These are phyloP conservation scores for Amauroascus niger DNA, from an alignment of 2,329 filamentous ascomycete species.

Conservation along the genomic window DNA sequence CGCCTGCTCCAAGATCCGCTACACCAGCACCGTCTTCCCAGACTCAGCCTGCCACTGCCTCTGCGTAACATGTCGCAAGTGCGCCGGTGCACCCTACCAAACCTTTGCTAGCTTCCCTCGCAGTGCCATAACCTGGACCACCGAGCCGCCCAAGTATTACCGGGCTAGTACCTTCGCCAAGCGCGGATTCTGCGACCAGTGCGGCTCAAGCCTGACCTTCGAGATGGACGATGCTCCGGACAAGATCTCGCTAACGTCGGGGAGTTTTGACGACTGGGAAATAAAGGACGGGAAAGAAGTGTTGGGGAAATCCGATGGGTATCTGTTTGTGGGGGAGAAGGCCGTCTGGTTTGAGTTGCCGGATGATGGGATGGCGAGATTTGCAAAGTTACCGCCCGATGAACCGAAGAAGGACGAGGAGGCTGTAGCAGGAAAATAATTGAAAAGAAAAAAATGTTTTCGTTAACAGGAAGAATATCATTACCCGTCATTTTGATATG, in stretches of 20 bases:
- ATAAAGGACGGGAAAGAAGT: slow-evolving; percentile 24
- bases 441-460: not conserved
- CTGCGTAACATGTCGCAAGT: slow-evolving; percentile 42
- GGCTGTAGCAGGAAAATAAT: slow-evolving; percentile 15
- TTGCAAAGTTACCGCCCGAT: slow-evolving; percentile 18
- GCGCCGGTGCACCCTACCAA: slow-evolving; percentile 40
- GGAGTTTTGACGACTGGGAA: slow-evolving; percentile 36
- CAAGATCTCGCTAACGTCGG: slow-evolving; percentile 30
- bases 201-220: slow-evolving; percentile 42
- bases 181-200: slow-evolving; percentile 38
- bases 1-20: slow-evolving; percentile 37
- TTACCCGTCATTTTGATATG: not conserved
- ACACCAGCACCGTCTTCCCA: slow-evolving; percentile 32
- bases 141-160: slow-evolving; percentile 26
- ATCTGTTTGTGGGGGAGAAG: slow-evolving; percentile 41
- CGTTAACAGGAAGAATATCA: not conserved
- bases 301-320: slow-evolving; percentile 23
- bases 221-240: slow-evolving; percentile 28
- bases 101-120: slow-evolving; percentile 34
- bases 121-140: slow-evolving; percentile 29
- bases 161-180: slow-evolving; percentile 35
- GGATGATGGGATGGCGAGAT: slow-evolving; percentile 29
- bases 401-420: slow-evolving; percentile 21
- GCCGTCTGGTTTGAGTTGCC: slow-evolving; percentile 32
- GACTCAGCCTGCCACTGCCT: slow-evolving; percentile 36